Evolutionary conservation across 371 early-diverging fungal species (phyloP), one percentile per base, ranked within the genome.

Genomic region (Syncephalastrum contaminatum): DNA sequence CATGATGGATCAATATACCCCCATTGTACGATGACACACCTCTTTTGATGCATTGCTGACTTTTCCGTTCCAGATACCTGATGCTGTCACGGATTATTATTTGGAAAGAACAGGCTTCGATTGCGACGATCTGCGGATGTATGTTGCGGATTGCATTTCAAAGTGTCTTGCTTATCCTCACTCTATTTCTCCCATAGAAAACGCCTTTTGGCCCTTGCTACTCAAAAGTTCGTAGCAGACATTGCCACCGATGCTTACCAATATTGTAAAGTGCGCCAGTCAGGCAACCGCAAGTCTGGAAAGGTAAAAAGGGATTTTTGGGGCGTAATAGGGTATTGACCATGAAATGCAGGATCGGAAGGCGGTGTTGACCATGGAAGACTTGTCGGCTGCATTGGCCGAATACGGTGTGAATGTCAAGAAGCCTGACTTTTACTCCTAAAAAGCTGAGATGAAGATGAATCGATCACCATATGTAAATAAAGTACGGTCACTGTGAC

Each of bases 61-160:
- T 53, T 8, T 25, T n/a, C n/a, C 19, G 1, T 27, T 45, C 18
- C 64, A 91, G 91, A 94, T 99, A 64, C 99, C 99, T 39, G 99
- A 99, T 65, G 90, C 91, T 30, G 93, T 98, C 12, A 93, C 95
- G 20, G 99, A 99, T 64, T 93, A 97, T 70, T 96, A 95, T 66
- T 73, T 99, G 43, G 85, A 89, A 41, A 83, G 91, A 65, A 88
- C 96, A 4, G 99, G 99, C 4, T 92, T 99, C 55, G 89, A 92
- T 45, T 95, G 93, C 62, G 88, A 88, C 40, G 97, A 98, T 73
- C 78, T 89, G 27, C 78, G 96, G 59, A 49, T 50, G 16, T 46
- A 30, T 45, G 21, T n/a, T 14, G 18, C 43, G 41, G 30, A 16
- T 49, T 24, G 13, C 22, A 39, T 48, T 16, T 36, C 3, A 18